Conservation (phyloP, 129 eudicot species). For the Silybum marianum region DNA sequence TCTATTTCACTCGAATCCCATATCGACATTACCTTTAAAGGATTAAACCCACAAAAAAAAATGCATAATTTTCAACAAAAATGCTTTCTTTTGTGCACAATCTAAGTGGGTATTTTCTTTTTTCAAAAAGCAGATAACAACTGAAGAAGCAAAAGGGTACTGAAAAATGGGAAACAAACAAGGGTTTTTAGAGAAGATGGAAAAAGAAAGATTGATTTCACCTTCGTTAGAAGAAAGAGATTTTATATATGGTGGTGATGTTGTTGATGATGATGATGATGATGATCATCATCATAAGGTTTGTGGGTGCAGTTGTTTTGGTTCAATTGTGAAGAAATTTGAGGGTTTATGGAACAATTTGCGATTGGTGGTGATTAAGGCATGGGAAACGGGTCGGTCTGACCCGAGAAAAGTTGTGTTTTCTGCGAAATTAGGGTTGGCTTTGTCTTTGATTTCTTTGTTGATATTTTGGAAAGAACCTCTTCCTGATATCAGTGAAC, state of each 20-base stretch:
- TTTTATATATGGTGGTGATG: slow-evolving; percentile 5
- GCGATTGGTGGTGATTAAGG: slow-evolving; percentile 30
- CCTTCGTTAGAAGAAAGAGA: slow-evolving; percentile 4
- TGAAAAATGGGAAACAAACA: slow-evolving; percentile 19
- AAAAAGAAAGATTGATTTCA: slow-evolving; percentile 36
- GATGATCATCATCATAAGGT: slow-evolving; percentile 2
- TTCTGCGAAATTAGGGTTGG: slow-evolving; percentile 61
- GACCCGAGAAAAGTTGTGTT: slow-evolving; percentile 68
- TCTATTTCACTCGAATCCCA: background rate
- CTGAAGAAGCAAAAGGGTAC: background rate
- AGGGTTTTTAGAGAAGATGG: slow-evolving; percentile 31
- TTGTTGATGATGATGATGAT: background rate
- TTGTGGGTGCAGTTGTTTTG: slow-evolving; percentile 22
- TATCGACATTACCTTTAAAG: background rate
- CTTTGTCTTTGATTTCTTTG: slow-evolving; percentile 59
- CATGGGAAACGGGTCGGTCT: slow-evolving; percentile 49
- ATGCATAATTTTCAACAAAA: background rate
- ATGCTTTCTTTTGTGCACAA: background rate
- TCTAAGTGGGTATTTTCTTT: background rate
- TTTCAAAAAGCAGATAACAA: background rate
- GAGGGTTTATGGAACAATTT: slow-evolving; percentile 24
- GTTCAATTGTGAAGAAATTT: slow-evolving; percentile 19
- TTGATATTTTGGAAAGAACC: slow-evolving; percentile 62
- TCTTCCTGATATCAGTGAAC: slow-evolving; percentile 46
- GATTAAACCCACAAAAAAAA: background rate